phyloP scores from a whole-genome alignment of 768 basidiomycete species.

The Mycena amicta region DNA sequence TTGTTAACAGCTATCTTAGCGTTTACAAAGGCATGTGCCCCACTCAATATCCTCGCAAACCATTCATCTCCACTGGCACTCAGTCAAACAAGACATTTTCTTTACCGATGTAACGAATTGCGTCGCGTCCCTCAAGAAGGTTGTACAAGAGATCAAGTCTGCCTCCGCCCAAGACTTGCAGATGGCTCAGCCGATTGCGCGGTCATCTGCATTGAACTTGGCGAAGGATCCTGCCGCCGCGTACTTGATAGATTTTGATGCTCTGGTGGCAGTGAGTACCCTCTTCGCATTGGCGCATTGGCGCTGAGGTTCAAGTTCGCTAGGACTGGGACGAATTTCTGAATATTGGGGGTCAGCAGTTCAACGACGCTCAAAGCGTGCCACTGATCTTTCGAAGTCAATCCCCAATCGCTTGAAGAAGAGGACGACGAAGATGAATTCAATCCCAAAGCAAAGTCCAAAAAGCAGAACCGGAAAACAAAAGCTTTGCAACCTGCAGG shows the following conservation, averaged over 20 bases:
- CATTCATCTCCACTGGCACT: background rate
- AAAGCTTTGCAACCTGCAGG: constrained; percentile 39
- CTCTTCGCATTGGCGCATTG: too few relatives aligned
- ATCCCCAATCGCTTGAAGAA: constrained; percentile 14
- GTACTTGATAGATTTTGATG: constrained; percentile 63
- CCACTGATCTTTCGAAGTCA: too few relatives aligned
- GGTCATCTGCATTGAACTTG: constrained; percentile 62
- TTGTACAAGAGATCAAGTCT: constrained; percentile 66
- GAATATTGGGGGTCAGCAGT: constrained; percentile 44
- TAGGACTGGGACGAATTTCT: constrained; percentile 70
- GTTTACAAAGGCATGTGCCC: constrained; percentile 46
- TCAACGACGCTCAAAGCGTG: constrained; percentile 7
- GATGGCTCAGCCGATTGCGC: constrained; percentile 67
- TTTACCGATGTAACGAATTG: constrained; percentile 78
- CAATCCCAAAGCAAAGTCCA: constrained; percentile 38
- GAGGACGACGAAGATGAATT: constrained; percentile 54
- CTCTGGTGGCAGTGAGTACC: constrained; percentile 58
- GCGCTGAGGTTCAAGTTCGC: too few relatives aligned
- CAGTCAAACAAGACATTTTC: constrained; percentile 86
- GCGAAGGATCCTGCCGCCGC: constrained; percentile 51
- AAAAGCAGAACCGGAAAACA: constrained; percentile 32
- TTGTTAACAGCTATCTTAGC: too few relatives aligned
- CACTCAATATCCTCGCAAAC: constrained; percentile 2
- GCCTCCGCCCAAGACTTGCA: constrained; percentile 56
- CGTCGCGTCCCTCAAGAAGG: constrained; percentile 76